Base-by-base conservation (phyloP, 2,329 filamentous ascomycete species). In the Fusarium paranaense region DNA sequence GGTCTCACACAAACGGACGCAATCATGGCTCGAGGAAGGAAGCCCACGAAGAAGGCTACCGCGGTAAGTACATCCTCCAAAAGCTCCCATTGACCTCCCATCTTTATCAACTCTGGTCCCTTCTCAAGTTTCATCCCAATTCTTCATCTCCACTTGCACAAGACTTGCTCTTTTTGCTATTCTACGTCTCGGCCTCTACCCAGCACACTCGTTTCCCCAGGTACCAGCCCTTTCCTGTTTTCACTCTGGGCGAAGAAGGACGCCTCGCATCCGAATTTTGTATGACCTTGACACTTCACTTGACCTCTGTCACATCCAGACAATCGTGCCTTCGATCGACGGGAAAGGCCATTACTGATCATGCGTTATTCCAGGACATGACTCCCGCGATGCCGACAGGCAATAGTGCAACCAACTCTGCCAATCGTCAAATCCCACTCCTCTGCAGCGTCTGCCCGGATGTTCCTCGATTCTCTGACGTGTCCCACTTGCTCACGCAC, bases 401-500 rank as follows among this genome's bases (percentile, higher is more conserved):
- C 52, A 73, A 64, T 61, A 73, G 70, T 54, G 70, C 68, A 22
- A 66, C 71, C 37, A 76, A 67, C 70, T 73, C 77, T 38, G 66
- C 69, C 13, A 80, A 70, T 72, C 80, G 76, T 66, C 76, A 81
- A 57, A 92, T 95, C 68, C 91, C 93, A 66, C 90, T 98, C 58
- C 85, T 90, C 76, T 98, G 96, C 89, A 91, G 88, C 79, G 92
- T 98, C 76, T 98, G 96, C 81, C 92, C 93, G 38, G 94, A 92
- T 75, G 89, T 89, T 70, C 94, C 94, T 42, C 89, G 85, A 33
- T 98, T 98, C 84, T 97, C 95, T 65, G 96, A 98, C 82, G 87
- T 95, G 52, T 98, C 95, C 37, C 96, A 98, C 82, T 87, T 98
- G 40, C 90, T 98, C 80, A 98, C 96, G 14, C 96, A 98, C 80